Evolutionary conservation across 345 rosid genomes (phyloP).

Genomic region (Rhizophora mangle): DNA sequence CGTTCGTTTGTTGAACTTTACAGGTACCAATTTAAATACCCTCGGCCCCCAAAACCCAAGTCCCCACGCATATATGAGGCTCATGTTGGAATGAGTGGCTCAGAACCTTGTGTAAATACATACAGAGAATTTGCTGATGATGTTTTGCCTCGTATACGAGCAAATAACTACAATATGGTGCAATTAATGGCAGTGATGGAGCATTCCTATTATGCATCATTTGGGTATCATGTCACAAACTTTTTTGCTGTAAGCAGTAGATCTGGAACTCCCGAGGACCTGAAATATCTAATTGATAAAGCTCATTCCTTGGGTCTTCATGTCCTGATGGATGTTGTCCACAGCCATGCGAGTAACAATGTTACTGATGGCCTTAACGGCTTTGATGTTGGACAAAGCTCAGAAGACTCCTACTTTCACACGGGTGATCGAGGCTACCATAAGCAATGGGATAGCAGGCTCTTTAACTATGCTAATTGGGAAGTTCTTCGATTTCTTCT

Average conservation of each 20-base stretch:
- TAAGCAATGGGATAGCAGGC: slow-evolving; percentile 70
- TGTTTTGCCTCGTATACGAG: slow-evolving; percentile 66
- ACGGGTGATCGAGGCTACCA: slow-evolving; percentile 68
- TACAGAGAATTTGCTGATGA: slow-evolving; percentile 75
- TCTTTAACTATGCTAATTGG: slow-evolving; percentile 80
- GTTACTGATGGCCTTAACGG: slow-evolving; percentile 79
- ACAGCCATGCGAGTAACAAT: slow-evolving; percentile 77
- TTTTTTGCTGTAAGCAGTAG: slow-evolving; percentile 77
- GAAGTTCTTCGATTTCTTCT: slow-evolving; percentile 82
- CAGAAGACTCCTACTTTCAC: slow-evolving; percentile 75
- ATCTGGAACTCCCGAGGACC: slow-evolving; percentile 81
- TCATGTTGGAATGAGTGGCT: slow-evolving; percentile 82
- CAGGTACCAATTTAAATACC: slow-evolving; percentile 60
- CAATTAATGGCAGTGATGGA: slow-evolving; percentile 84
- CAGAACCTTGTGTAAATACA: slow-evolving; percentile 63
- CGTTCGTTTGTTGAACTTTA: slow-evolving; percentile 14
- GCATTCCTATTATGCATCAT: slow-evolving; percentile 78
- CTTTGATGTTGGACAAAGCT: slow-evolving; percentile 68
- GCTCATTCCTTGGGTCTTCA: slow-evolving; percentile 71
- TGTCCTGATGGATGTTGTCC: slow-evolving; percentile 73
- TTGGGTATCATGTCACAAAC: slow-evolving; percentile 77
- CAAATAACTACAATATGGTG: slow-evolving; percentile 67
- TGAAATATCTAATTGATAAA: slow-evolving; percentile 74
- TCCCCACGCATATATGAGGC: slow-evolving; percentile 77
- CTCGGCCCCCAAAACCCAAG: slow-evolving; percentile 60